Evolutionary conservation across 2,329 filamentous ascomycete genomes (phyloP), one percentile per base, ranked within the genome.

Genomic region (Myriosclerotinia scirpicola): DNA sequence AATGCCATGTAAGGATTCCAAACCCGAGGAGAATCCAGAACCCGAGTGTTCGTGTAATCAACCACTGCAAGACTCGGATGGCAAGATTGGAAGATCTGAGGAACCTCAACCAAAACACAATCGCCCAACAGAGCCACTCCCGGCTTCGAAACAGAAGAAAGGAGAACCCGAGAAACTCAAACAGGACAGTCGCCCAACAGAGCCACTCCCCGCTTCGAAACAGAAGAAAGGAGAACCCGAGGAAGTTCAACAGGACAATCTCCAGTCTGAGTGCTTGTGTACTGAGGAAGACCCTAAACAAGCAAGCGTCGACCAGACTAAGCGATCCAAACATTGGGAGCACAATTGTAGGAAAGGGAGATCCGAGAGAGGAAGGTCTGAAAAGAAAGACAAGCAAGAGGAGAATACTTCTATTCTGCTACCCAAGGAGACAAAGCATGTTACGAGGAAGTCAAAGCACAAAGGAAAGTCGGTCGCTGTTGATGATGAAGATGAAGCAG

Each of bases 291-390:
- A 14, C 14, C 34, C n/a, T 50, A 12, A 36, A 8, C 2, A 61
- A 20, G 8, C 26, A 17, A 20, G 34, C 14, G 14, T 5, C 1
- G 20, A 50, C 20, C 44, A 61, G 14, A 26, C 17, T n/a, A 61
- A 26, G 20, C 34, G 58, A 50, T 61, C 58, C 22, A 61, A 61
- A 36, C 58, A 61, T 50, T 61, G 58, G 58, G n/a, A 22, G 3
- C 58, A 61, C 44, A 26, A 52, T 26, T 61, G 44, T 38, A 50
- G 8, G 34, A 50, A 17, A 50, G 58, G 58, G 20, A 61, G 9
- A 9, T 48, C 54, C 4, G 54, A 65, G 48, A 48, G 54, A 8
- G 30, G 17, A 40, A 65, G 34, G 22, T 56, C 42, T 11, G 36
- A 50, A 54, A 34, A 42, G 9, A 34, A 52, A 17, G 36, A 22